Conservation (phyloP, 371 early-diverging fungal species). For the Mortierella sp. region DNA sequence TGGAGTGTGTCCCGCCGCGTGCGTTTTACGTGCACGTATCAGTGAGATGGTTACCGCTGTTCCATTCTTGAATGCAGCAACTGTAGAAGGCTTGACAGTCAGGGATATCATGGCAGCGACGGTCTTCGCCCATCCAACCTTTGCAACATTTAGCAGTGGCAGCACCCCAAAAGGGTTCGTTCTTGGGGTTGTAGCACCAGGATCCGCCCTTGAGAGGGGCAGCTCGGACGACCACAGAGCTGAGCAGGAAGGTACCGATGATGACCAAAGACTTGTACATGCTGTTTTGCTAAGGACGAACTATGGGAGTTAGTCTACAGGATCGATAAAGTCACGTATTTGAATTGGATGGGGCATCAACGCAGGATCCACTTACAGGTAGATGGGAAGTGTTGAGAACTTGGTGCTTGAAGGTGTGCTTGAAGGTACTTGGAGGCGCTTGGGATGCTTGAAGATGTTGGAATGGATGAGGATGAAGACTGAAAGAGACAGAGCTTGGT, state of each 20-base stretch:
- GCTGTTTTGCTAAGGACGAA: not conserved
- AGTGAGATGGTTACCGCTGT: conserved; percentile 21
- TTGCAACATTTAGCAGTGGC: conserved; percentile 22
- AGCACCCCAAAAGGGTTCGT: conserved; percentile 37
- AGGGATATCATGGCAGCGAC: conserved; percentile 25
- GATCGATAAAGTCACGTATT: not conserved
- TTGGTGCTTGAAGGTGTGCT: not conserved
- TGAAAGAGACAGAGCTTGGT: not conserved
- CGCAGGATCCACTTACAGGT: not conserved
- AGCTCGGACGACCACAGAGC: conserved; percentile 13
- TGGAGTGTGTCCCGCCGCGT: too few relatives aligned
- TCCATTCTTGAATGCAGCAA: conserved; percentile 24
- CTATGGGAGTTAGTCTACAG: not conserved
- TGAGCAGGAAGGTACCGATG: conserved; percentile 17
- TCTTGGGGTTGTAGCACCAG: conserved; percentile 25
- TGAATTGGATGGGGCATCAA: not conserved
- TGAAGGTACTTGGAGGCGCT: not conserved
- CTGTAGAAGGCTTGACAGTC: conserved; percentile 18
- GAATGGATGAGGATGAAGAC: not conserved
- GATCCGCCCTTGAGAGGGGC: conserved; percentile 16
- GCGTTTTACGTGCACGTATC: conserved; percentile 11
- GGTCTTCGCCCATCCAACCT: conserved; percentile 21
- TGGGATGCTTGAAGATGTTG: not conserved
- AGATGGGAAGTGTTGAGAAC: not conserved
- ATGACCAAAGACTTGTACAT: conserved; percentile 26